Evolutionary conservation across 139 green algal genomes (phyloP).

Genomic region (Choricystis sp.): DNA sequence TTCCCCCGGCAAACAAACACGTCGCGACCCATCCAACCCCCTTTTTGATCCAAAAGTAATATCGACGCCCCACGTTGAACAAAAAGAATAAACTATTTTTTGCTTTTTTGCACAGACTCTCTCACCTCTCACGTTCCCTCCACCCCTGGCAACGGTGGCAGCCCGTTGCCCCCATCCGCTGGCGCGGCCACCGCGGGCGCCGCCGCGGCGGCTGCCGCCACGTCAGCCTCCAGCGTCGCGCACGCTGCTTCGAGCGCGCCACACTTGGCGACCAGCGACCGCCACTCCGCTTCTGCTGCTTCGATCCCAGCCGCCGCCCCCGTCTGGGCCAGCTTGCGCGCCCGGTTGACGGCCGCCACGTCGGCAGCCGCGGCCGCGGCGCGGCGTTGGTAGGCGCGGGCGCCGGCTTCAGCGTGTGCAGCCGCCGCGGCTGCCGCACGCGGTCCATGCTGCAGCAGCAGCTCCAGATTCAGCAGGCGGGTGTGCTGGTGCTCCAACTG

Average conservation of each 20-base stretch:
- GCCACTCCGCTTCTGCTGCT: slow-evolving; percentile 23
- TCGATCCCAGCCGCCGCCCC: slow-evolving; percentile 1
- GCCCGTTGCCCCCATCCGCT: background rate
- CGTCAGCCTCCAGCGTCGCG: slow-evolving; percentile 32
- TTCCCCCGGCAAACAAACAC: too few relatives aligned
- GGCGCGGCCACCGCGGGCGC: slow-evolving; percentile 23
- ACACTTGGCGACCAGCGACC: slow-evolving; percentile 26
- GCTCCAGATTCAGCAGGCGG: slow-evolving; percentile 58
- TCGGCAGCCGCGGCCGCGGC: slow-evolving; percentile 11
- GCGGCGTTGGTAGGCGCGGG: background rate
- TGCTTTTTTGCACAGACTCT: background rate
- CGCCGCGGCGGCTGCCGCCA: slow-evolving; percentile 37
- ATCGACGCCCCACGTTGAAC: background rate
- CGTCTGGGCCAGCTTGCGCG: slow-evolving; percentile 45
- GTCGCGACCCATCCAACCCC: too few relatives aligned
- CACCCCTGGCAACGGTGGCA: background rate
- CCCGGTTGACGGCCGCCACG: slow-evolving; percentile 45
- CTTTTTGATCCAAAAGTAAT: too few relatives aligned
- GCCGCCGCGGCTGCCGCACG: slow-evolving; percentile 26
- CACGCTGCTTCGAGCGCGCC: slow-evolving; percentile 25
- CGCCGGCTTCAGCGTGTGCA: slow-evolving; percentile 1
- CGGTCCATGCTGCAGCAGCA: slow-evolving; percentile 56
- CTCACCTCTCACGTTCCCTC: background rate
- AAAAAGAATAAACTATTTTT: background rate
- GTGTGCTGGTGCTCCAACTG: slow-evolving; percentile 67